Evolutionary conservation across 2,329 filamentous ascomycete genomes (phyloP), one percentile per base, ranked within the genome.

Genomic region (Zarea fungicola): DNA sequence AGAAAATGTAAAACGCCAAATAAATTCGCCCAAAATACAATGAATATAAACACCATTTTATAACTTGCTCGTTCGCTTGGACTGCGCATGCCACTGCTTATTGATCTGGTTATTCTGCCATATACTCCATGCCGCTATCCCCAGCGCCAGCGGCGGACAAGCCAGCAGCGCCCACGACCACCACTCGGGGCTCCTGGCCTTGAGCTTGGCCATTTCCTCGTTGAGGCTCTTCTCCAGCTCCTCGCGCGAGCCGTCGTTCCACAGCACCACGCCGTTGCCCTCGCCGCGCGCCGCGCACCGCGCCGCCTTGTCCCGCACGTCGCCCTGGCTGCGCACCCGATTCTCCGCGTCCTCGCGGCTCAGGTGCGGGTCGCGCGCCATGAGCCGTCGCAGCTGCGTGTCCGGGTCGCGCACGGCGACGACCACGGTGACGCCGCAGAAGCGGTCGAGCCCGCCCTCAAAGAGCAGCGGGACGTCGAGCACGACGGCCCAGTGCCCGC

Each of bases 391-490:
- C 79, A 96, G 92, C 74, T 99, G 93, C 40, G 91, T 77, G 53
- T 76, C 79, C 0, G 88, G 84, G 57, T 96, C 88, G 10, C 71
- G 74, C 18, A 97, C 90, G 0, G 85, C 90, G 2, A 97, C 92
- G 0, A 99, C 90, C 52, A 96, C 69, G 14, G 95, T 86, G 0
- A 83, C 84, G 4, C 90, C 90, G 62, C 91, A 96, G 56, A 95
- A 80, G 34, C 82, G 73, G 66, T 99, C 93, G 67, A 96, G 83
- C 3, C 83, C 82, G 58, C 83, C 85, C 74, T 99, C 93, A 59
- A 96, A 96, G 35, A 99, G 76, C 47, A 99, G 72, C 44, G 93
- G 93, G 8, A 99, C 84, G 63, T 99, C 93, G 14, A 97, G 75
- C 29, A 99, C 85, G 4, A 96, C 89, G 0, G 90, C 91, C 89